phyloP scores from a whole-genome alignment of 2,329 filamentous ascomycete genomes.

The Aspergillus intermedius region DNA sequence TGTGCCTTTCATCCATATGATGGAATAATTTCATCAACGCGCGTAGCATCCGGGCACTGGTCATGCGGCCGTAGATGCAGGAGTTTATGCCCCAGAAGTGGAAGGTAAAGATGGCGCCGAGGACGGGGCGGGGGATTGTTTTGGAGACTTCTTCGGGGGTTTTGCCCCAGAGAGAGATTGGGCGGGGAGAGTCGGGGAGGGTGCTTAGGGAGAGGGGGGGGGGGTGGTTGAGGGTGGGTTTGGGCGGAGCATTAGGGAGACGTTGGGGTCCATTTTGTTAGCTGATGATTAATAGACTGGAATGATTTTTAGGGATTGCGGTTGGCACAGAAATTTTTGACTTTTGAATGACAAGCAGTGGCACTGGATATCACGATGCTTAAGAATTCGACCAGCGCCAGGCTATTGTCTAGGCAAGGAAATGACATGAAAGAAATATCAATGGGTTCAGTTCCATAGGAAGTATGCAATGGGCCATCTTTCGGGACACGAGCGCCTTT shows the following conservation, averaged over 20 bases:
- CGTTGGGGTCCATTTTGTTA: not conserved
- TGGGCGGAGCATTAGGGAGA: not conserved
- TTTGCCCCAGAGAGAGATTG: not conserved
- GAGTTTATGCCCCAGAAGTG: constrained; percentile 23
- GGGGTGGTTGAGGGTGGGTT: constrained; percentile 4
- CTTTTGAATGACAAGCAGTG: not conserved
- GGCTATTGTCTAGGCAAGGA: too few relatives aligned
- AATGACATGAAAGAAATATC: too few relatives aligned
- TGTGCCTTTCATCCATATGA: constrained; percentile 14
- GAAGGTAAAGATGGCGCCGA: constrained; percentile 8
- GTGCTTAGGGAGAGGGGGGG: constrained; percentile 3
- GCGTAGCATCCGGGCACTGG: constrained; percentile 3
- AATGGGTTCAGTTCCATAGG: too few relatives aligned
- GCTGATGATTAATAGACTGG: not conserved
- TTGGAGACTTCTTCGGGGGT: not conserved
- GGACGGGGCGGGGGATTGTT: too few relatives aligned
- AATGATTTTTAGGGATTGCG: not conserved
- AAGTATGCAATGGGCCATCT: too few relatives aligned
- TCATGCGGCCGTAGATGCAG: not conserved
- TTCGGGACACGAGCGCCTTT: too few relatives aligned
- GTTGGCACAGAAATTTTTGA: not conserved
- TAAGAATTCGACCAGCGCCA: too few relatives aligned
- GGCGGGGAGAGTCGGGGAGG: constrained; percentile 5
- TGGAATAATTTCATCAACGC: constrained; percentile 21
- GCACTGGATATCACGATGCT: not conserved